Evolutionary conservation across 208 protist genomes (phyloP), one percentile per base, ranked within the genome.

Genomic region (Leishmania guyanensis): DNA sequence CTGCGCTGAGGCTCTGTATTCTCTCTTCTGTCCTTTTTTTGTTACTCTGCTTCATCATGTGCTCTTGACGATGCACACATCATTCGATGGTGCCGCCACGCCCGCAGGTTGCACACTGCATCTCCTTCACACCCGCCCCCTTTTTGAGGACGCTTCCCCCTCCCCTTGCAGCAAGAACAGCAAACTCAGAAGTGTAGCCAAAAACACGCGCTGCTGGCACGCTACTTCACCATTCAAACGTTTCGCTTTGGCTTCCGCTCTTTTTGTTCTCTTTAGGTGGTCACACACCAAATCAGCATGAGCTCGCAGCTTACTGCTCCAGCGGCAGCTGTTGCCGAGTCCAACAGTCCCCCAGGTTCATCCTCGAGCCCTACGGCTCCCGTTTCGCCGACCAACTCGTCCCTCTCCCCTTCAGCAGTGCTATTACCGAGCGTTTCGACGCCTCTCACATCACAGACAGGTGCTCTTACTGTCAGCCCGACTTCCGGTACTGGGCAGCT

Each of bases 271-370:
- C 43, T 6, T 22, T 51, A n/a, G 26, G 69, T 29, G 48, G 46
- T 22, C 12, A 73, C 22, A 73, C 26, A 50, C 8, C 3, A n/a
- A 8, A 20, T 64, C 3, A 16, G 29, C 74, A 77, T 64, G 53
- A 60, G 29, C n/a, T 76, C 56, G 39, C 26, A n/a, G 33, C 36
- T 56, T 26, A 26, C 74, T 22, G 74, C 14, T 36, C 22, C 54
- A 20, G 56, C 43, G 56, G 56, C 56, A 5, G 5, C 74, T 77
- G 29, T 48, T 12, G n/a, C 72, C 17, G 36, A 10, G 76, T 70
- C 65, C 33, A n/a, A 56, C 60, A 76, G 79, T 20, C 79, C 76
- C 1, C 75, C 88, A 1, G 83, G 78, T 66, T 83, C 85, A 6
- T 70, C 86, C 53, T 79, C 46, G 0, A 78, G 68, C n/a, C 66